Evolutionary conservation across 768 basidiomycete genomes (phyloP), one percentile per base, ranked within the genome.

Genomic region (Megacollybia marginata): DNA sequence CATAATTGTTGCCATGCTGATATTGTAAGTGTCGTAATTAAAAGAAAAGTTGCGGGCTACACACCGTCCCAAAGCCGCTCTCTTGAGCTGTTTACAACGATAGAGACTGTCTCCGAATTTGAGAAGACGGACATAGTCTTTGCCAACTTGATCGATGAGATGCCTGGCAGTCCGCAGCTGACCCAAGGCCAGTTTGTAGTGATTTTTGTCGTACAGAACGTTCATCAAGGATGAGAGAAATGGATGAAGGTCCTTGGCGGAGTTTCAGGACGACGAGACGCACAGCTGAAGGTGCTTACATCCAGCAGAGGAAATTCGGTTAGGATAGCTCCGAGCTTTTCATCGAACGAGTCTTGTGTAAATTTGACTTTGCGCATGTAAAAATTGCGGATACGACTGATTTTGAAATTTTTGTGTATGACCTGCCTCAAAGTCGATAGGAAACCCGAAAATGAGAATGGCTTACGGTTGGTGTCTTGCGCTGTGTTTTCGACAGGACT

Each of bases 331-430:
- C 84, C 84, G 31, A 99, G 79, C 64, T 97, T 94, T 69, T 97
- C 94, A 52, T 96, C 93, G 57, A 98, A 97, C 13, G 88, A 76
- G 62, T 97, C 93, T 66, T 97, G 93, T 2, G 94, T 94, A 66
- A 96, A 98, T 69, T 95, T 98, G 70, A 99, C 95, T 69, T 99
- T 99, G 65, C 95, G 84, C 95, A 98, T 97, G 69, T 99, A 96
- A 63, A 92, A 92, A 60, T 92, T 92, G 54, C 95, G 82, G 70
- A 98, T 98, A 57, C 95, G 87, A 57, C 92, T 93, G 68, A 99
- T 99, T 75, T 99, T 97, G 76, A 96, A 97, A 75, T 97, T 97
- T 77, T 96, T 97, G 70, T 97, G 96, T 64, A 98, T 97, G 57
- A 94, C 92, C 90, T 92, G 59, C 31, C 54, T 18, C 38, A 46